Conservation (phyloP, 2,329 filamentous ascomycete genomes). For the Sclerotinia borealis region DNA sequence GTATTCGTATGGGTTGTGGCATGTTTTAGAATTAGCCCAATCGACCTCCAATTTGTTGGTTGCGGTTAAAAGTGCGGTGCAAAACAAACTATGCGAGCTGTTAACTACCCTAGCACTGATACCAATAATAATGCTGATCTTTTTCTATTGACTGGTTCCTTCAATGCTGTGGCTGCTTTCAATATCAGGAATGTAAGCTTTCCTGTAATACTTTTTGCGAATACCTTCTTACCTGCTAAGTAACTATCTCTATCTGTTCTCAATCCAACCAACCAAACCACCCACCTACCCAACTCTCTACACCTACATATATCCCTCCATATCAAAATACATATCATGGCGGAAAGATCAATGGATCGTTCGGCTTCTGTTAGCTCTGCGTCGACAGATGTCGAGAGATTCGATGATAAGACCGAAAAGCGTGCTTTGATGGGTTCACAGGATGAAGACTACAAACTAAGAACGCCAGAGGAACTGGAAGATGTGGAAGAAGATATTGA, state of each 20-base stretch:
- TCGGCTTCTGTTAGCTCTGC: constrained; percentile 28
- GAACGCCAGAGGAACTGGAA: constrained; percentile 34
- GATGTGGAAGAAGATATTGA: constrained; percentile 36
- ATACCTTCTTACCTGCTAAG: neutral
- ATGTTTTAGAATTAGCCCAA: neutral
- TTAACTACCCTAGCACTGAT: neutral
- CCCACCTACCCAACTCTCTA: neutral
- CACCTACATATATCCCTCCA: neutral
- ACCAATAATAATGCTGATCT: neutral
- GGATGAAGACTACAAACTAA: constrained; percentile 26
- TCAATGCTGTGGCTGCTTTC: neutral
- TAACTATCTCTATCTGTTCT: neutral
- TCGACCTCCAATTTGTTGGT: neutral
- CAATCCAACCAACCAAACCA: neutral
- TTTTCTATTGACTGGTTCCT: neutral
- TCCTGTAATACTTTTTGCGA: neutral
- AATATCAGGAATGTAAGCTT: neutral
- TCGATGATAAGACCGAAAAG: constrained; percentile 27
- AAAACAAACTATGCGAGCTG: neutral
- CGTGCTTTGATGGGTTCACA: constrained; percentile 11
- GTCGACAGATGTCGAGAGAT: constrained; percentile 24
- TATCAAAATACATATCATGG: constrained; percentile 19
- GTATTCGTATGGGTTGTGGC: neutral
- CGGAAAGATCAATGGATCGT: constrained; percentile 23
- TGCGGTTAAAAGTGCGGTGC: neutral